Percentiles rank a stretch among this genome's conserved stretches.
These are phyloP conservation scores for Iris macrosiphon DNA, from an alignment of 106 monocot species.

Conservation along the genomic window DNA sequence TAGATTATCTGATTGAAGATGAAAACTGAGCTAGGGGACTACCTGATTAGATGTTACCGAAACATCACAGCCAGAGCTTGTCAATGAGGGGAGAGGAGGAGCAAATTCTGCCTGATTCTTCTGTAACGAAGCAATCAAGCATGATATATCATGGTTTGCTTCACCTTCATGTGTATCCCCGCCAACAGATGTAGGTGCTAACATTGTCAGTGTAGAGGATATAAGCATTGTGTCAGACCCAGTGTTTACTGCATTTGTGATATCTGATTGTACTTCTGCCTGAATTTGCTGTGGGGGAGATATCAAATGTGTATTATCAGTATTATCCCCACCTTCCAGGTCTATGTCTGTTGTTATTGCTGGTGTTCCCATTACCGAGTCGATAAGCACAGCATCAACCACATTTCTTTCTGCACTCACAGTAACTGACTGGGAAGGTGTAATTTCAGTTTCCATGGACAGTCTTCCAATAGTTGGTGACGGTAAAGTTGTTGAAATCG, in stretches of 20 bases:
- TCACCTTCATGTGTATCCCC: background rate
- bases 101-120: background rate
- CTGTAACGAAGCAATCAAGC: background rate
- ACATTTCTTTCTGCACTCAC: background rate
- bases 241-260: no score
- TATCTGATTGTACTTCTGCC: no score
- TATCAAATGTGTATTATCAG: slow-evolving; percentile 1
- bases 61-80: slow-evolving; percentile 7
- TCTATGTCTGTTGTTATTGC: background rate
- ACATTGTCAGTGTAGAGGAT: background rate
- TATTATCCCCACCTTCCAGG: slow-evolving; percentile 3
- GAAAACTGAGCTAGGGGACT: background rate
- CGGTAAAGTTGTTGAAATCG: no score
- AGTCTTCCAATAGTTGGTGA: no score
- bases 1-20: no score
- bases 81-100: background rate
- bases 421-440: background rate
- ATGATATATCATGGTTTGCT: slow-evolving; percentile 4
- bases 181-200: background rate
- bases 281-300: slow-evolving; percentile 1
- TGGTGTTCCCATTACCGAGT: background rate
- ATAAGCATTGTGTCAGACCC: background rate
- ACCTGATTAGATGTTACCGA: slow-evolving; percentile 19
- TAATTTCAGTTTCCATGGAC: slow-evolving; percentile 8
- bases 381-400: background rate